Conservation (phyloP, 73 alveolate species). For the Effrenium voratum region DNA sequence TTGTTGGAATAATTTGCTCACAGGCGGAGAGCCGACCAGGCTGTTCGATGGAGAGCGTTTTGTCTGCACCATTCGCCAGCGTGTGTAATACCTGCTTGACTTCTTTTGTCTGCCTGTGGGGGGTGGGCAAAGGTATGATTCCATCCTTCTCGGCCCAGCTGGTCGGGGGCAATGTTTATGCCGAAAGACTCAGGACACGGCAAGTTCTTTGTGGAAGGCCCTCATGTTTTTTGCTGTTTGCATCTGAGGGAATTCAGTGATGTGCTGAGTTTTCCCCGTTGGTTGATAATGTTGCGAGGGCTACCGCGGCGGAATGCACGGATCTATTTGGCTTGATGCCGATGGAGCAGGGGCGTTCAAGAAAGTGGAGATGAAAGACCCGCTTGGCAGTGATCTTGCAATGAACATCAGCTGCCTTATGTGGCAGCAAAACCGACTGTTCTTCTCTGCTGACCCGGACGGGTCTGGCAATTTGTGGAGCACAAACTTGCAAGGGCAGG, state of each 20-base stretch:
- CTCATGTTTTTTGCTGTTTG: too few species aligned
- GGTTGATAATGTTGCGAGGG: too few species aligned
- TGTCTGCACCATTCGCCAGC: neutral
- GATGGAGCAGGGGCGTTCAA: neutral
- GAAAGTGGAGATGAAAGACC: neutral
- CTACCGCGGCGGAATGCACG: constrained; percentile 7
- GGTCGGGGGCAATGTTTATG: neutral
- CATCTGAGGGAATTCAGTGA: too few species aligned
- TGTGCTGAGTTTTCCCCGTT: too few species aligned
- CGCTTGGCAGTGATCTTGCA: neutral
- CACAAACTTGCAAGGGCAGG: constrained; percentile 11
- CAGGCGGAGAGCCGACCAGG: neutral
- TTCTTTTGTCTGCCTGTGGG: neutral
- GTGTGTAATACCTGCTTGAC: too few species aligned
- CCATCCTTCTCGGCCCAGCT: neutral
- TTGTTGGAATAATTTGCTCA: too few species aligned
- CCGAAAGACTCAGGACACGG: neutral
- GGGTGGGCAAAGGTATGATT: neutral
- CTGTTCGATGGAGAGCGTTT: constrained; percentile 4
- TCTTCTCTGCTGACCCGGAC: constrained; percentile 9
- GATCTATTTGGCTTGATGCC: neutral
- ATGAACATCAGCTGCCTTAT: neutral
- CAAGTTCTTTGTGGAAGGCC: constrained; percentile 7
- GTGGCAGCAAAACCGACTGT: neutral
- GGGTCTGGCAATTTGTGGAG: constrained; percentile 23